Evolutionary conservation across 1,139 yeast genomes (phyloP).

Genomic region (Suhomyces terraborum): DNA sequence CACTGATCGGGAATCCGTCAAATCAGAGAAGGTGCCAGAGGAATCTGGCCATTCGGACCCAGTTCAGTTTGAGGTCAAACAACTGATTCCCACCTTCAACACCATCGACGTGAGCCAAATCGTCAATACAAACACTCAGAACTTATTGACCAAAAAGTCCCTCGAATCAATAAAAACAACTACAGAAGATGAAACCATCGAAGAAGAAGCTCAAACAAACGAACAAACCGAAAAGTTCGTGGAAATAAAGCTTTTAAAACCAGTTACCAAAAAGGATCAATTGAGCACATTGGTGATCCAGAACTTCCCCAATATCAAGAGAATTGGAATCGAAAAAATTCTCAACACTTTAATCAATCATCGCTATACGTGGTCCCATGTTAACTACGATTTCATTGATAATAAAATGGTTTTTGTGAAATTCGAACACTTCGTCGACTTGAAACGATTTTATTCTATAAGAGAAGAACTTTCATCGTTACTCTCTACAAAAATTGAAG

Average conservation of each 20-base stretch:
- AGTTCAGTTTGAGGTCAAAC: conserved; percentile 10
- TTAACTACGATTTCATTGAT: conserved; percentile 31
- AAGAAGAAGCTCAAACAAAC: conserved; percentile 2
- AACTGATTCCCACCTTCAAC: conserved; percentile 25
- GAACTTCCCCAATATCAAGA: conserved; percentile 36
- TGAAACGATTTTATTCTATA: conserved; percentile 19
- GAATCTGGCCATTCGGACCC: not conserved
- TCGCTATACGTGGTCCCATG: conserved; percentile 31
- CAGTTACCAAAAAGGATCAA: conserved; percentile 40
- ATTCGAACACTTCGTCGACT: conserved; percentile 19
- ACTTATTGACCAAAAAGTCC: conserved; percentile 18
- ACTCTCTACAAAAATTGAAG: conserved; percentile 5
- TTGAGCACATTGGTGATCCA: conserved; percentile 37
- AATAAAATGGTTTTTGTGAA: conserved; percentile 31
- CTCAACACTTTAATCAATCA: conserved; percentile 8
- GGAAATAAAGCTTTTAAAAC: conserved; percentile 31
- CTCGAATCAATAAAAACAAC: conserved; percentile 9
- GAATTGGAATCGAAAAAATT: conserved; percentile 30
- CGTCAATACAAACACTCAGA: conserved; percentile 27
- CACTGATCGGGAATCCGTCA: no score
- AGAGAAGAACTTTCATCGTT: conserved; percentile 5
- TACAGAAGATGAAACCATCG: conserved; percentile 18
- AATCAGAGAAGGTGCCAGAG: no score
- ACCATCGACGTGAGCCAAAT: conserved; percentile 27
- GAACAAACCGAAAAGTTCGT: conserved; percentile 17